Evolutionary conservation across 2,329 filamentous ascomycete species (phyloP).

Genomic region (Fusarium clavum): DNA sequence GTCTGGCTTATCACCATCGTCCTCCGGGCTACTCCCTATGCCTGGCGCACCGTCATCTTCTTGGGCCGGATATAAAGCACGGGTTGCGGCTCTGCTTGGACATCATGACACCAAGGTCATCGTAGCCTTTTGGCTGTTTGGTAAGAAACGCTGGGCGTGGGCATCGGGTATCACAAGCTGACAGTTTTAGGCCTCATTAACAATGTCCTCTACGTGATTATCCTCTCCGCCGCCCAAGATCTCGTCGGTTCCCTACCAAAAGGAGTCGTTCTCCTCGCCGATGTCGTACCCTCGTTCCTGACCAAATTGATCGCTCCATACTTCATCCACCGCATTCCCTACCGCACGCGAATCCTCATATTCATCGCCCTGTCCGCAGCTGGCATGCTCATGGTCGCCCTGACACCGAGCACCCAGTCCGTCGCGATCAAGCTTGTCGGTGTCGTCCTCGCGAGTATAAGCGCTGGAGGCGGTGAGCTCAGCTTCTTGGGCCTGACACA

Average conservation of each 20-base stretch:
- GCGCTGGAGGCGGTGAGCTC: constrained; percentile 87
- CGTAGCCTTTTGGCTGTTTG: constrained; percentile 92
- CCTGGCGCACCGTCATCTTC: constrained; percentile 71
- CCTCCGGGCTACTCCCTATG: constrained; percentile 64
- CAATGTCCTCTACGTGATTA: constrained; percentile 97
- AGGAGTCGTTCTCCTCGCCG: constrained; percentile 90
- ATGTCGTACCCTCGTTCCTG: constrained; percentile 89
- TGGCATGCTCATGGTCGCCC: constrained; percentile 90
- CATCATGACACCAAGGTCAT: constrained; percentile 78
- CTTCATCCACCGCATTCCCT: constrained; percentile 90
- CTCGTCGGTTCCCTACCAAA: constrained; percentile 94
- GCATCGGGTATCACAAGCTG: constrained; percentile 1
- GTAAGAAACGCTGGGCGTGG: constrained; percentile 57
- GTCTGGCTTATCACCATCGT: constrained; percentile 56
- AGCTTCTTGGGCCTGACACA: constrained; percentile 93
- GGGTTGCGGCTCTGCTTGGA: constrained; percentile 71
- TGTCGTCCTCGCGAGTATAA: constrained; percentile 85
- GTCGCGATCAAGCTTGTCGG: constrained; percentile 83
- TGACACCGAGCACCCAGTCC: constrained; percentile 75
- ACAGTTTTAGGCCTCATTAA: constrained; percentile 72
- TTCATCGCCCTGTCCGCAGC: constrained; percentile 81
- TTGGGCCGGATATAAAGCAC: constrained; percentile 78
- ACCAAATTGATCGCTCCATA: constrained; percentile 92
- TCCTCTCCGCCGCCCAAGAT: constrained; percentile 93
- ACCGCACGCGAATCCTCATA: constrained; percentile 76